phyloP scores from a whole-genome alignment of 2,329 filamentous ascomycete species.

The Aureobasidium vineae region DNA sequence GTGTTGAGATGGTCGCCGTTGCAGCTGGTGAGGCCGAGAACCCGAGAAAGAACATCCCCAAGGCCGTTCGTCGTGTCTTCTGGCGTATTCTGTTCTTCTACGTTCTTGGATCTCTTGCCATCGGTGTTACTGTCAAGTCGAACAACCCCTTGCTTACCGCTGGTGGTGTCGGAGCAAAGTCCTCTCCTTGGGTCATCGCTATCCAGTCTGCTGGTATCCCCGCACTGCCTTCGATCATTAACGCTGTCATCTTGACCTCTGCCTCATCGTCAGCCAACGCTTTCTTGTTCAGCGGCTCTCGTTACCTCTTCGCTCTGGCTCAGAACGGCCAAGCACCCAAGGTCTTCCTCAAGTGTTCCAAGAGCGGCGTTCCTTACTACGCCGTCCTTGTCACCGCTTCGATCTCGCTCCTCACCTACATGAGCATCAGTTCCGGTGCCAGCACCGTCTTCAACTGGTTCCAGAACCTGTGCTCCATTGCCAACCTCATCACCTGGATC shows the following conservation, averaged over 20 bases:
- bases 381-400: constrained; percentile 46
- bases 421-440: constrained; percentile 43
- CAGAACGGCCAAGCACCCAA: constrained; percentile 54
- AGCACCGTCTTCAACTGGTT: constrained; percentile 39
- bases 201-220: constrained; percentile 64
- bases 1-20: constrained; percentile 55
- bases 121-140: constrained; percentile 60
- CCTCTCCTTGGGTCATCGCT: constrained; percentile 67
- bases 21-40: constrained; percentile 57
- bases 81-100: constrained; percentile 59
- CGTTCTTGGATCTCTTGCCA: constrained; percentile 55
- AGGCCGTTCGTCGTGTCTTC: constrained; percentile 56
- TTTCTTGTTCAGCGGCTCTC: constrained; percentile 56
- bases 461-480: constrained; percentile 39
- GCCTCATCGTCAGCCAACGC: constrained; percentile 70
- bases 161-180: constrained; percentile 40
- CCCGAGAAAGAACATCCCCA: constrained; percentile 54
- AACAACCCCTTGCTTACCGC: constrained; percentile 53
- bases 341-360: constrained; percentile 49
- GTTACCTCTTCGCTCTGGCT: constrained; percentile 52
- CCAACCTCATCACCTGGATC: constrained; percentile 38
- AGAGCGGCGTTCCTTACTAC: constrained; percentile 45
- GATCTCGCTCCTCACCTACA: constrained; percentile 57
- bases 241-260: constrained; percentile 71
- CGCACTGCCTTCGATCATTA: constrained; percentile 69